phyloP scores from a whole-genome alignment of 805 yeast genomes.

The Metschnikowia rubicola region DNA sequence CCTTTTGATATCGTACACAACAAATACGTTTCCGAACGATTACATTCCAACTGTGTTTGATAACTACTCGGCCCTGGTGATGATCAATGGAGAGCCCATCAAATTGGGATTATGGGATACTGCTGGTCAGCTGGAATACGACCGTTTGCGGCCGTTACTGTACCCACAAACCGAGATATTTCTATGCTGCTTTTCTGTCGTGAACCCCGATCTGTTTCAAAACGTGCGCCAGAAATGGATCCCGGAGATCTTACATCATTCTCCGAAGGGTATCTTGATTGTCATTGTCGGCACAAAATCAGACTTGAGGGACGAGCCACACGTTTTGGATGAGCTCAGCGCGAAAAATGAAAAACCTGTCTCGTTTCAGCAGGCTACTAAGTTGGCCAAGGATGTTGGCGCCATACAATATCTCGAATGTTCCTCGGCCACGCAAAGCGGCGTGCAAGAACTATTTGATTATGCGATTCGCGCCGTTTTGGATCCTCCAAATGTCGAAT shows the following conservation, averaged over 20 bases:
- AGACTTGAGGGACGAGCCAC: slow-evolving; percentile 80
- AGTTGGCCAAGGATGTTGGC: slow-evolving; percentile 66
- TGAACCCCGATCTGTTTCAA: slow-evolving; percentile 73
- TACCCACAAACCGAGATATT: slow-evolving; percentile 92
- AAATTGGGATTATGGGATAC: slow-evolving; percentile 93
- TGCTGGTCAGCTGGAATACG: slow-evolving; percentile 93
- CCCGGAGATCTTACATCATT: slow-evolving; percentile 84
- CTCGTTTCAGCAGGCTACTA: slow-evolving; percentile 55
- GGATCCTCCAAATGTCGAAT: slow-evolving; percentile 39
- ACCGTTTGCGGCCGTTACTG: slow-evolving; percentile 81
- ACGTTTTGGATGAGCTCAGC: slow-evolving; percentile 63
- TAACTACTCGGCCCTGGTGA: slow-evolving; percentile 82
- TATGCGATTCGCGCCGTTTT: slow-evolving; percentile 72
- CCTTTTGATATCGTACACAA: slow-evolving; percentile 80
- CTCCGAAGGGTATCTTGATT: slow-evolving; percentile 65
- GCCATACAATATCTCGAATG: slow-evolving; percentile 80
- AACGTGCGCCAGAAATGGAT: slow-evolving; percentile 74
- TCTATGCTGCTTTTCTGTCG: slow-evolving; percentile 79
- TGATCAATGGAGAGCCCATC: slow-evolving; percentile 77
- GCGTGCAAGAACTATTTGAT: slow-evolving; percentile 82
- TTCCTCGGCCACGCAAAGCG: slow-evolving; percentile 85
- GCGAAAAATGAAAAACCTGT: slow-evolving; percentile 64
- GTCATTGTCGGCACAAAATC: slow-evolving; percentile 84
- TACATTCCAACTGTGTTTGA: slow-evolving; percentile 94
- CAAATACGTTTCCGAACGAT: slow-evolving; percentile 89